phyloP scores from a whole-genome alignment of 441 rosid genomes.

The Monsonia emarginata region DNA sequence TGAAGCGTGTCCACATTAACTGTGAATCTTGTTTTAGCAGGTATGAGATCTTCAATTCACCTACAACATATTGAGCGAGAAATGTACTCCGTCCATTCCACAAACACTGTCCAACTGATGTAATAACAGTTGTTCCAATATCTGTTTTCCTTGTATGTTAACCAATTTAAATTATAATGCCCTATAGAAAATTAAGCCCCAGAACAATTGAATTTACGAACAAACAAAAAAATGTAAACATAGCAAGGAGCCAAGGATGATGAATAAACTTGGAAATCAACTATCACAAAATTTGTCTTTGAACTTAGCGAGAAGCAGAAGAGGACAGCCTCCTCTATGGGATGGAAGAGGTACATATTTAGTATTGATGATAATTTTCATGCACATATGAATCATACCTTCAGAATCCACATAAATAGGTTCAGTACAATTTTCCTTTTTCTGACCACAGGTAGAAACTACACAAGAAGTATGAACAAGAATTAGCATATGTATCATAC shows the following conservation, averaged over 20 bases:
- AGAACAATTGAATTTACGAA: background rate
- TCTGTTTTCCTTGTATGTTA: background rate
- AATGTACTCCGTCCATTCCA: background rate
- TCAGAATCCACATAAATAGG: background rate
- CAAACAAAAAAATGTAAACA: background rate
- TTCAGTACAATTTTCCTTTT: slow-evolving; percentile 2
- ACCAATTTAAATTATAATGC: background rate
- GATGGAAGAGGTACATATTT: background rate
- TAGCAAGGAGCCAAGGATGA: background rate
- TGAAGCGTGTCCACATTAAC: no score
- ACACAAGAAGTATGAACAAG: background rate
- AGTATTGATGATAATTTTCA: background rate
- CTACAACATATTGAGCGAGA: background rate
- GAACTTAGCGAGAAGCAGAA: background rate
- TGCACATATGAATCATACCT: background rate
- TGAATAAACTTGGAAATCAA: background rate
- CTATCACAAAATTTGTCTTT: background rate
- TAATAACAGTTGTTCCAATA: background rate
- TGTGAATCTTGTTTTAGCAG: slow-evolving; percentile 1
- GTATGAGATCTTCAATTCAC: background rate
- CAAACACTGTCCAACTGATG: background rate
- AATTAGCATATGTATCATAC: background rate
- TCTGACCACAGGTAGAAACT: background rate
- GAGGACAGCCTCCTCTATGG: background rate
- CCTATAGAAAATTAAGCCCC: no score